Base-by-base conservation (phyloP, 768 basidiomycete genomes). In the Kwoniella newhampshirensis region DNA sequence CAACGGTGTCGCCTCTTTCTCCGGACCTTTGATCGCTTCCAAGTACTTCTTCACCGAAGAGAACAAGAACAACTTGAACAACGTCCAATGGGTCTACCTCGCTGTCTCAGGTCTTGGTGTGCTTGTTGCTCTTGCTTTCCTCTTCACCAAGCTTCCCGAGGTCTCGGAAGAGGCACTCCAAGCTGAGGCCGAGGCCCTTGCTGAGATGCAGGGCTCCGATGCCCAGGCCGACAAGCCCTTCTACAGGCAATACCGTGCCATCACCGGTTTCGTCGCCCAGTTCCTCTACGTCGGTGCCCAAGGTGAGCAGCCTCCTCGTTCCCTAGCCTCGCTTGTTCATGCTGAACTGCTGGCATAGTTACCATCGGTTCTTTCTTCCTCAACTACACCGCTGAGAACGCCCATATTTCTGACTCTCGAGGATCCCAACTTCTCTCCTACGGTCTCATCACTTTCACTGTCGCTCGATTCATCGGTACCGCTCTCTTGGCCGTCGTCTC, bases 211-310 rank as follows among this genome's bases (percentile, higher is more conserved):
- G 30, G 82, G 81, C 7, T 62, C 79, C 12, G 75, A 76, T 21
- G 70, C 70, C 5, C 32, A 64, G 50, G 65, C 69, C 48, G 28
- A 32, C 25, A 51, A 83, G 51, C 77, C 87, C 2, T 87, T 89
- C 76, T 81, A 81, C 79, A 85, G 81, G 75, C 87, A 88, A 63
- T 85, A 82, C 63, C 82, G 83, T 52, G 86, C 86, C 59, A 78
- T 88, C 47, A 84, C 87, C 67, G 87, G 87, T 27, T 87, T 82
- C 64, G 81, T 87, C 52, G 86, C 86, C 18, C 87, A 89, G 72
- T 88, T 84, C 40, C 77, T 82, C 81, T 85, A 76, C 63, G 75
- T 56, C 27, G 54, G 54, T 39, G 54, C 54, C 26, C 54, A 56
- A 23, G n/a, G n/a, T n/a, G n/a, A n/a, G n/a, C n/a, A n/a, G n/a